Percentiles rank a stretch among this genome's conserved stretches.
These are phyloP conservation scores for Acanthamoeba triangularis DNA, from an alignment of 208 protist genomes.

Conservation along the genomic window DNA sequence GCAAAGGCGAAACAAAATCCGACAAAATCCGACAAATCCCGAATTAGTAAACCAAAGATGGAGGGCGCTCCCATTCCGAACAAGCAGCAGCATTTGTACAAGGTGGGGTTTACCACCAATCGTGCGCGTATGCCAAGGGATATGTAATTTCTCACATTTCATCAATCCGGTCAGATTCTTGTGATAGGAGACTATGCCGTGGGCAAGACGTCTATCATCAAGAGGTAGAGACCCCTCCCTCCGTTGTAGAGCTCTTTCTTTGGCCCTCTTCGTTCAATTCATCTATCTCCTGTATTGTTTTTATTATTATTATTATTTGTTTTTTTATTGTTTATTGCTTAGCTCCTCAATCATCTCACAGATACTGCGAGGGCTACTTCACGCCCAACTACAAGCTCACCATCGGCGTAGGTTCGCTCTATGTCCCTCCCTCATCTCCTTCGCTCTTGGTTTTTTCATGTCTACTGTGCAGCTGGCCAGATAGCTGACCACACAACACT, in stretches of 20 bases:
- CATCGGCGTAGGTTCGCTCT: constrained; percentile 82
- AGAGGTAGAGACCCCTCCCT: constrained; percentile 75
- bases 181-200: constrained; percentile 89
- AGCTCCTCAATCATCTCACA: background rate
- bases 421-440: background rate
- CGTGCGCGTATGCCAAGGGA: too few relatives aligned
- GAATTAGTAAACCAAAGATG: background rate
- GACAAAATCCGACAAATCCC: too few relatives aligned
- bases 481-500: background rate
- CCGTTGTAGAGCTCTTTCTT: background rate
- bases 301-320: constrained; percentile 34
- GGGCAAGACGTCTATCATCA: constrained; percentile 89
- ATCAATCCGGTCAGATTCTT: constrained; percentile 73
- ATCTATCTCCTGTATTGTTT: background rate
- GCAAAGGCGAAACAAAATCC: too few relatives aligned
- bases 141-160: too few relatives aligned
- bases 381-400: constrained; percentile 89
- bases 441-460: background rate
- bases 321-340: background rate
- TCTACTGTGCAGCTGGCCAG: too few relatives aligned
- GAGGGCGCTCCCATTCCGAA: constrained; percentile 19
- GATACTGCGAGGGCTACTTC: constrained; percentile 78
- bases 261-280: background rate
- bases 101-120: background rate
- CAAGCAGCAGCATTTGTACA: constrained; percentile 76